Conservation (phyloP, 495 filamentous ascomycete species). For the Viridothelium virens region DNA sequence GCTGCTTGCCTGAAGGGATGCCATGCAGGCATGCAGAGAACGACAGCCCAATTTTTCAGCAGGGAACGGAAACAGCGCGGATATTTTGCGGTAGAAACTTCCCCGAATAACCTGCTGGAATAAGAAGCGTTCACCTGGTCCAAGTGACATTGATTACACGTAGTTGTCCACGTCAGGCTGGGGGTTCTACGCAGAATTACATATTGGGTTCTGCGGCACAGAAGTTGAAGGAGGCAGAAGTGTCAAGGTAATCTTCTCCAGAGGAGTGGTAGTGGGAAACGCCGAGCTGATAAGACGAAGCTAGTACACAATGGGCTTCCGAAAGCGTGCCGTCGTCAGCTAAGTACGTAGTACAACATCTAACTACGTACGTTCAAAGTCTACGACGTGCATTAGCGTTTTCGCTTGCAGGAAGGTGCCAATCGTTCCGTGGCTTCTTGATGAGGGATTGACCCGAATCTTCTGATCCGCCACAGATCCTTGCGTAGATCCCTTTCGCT, state of each 20-base stretch:
- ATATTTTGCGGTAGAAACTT: background rate
- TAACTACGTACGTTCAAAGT: too few relatives aligned
- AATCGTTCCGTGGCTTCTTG: too few relatives aligned
- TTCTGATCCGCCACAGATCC: too few relatives aligned
- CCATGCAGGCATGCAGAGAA: background rate
- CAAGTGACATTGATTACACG: background rate
- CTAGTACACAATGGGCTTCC: background rate
- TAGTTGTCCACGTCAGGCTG: background rate
- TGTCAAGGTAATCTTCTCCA: background rate
- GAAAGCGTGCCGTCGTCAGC: background rate
- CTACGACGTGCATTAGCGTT: too few relatives aligned
- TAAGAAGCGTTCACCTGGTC: background rate
- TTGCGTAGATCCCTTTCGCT: too few relatives aligned
- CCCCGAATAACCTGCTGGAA: background rate
- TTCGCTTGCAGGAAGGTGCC: too few relatives aligned
- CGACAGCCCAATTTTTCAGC: background rate
- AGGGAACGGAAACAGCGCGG: background rate
- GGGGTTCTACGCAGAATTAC: background rate
- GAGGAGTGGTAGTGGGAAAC: background rate
- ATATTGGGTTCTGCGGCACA: background rate
- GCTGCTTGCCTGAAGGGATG: background rate
- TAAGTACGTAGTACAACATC: background rate
- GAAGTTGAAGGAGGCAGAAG: background rate
- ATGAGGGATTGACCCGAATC: too few relatives aligned
- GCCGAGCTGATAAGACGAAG: background rate